Percentiles rank a stretch among this genome's conserved stretches.
Conservation (phyloP, 352 stramenopile species). For the Phytopythium delawarense region DNA sequence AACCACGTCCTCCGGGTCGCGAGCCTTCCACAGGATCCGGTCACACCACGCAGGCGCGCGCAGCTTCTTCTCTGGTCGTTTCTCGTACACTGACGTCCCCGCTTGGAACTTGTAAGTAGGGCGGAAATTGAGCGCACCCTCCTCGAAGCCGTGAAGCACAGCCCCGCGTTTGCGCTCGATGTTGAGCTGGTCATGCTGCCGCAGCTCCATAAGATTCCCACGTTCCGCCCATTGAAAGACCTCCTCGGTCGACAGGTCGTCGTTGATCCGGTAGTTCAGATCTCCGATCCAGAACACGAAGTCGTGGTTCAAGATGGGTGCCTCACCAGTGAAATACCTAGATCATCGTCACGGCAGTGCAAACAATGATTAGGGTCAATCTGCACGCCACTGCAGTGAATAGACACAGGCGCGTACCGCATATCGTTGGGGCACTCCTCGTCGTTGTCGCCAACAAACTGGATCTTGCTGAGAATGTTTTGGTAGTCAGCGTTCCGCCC, state of each 20-base stretch:
- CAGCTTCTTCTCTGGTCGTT: slow-evolving; percentile 98
- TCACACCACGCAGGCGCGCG: slow-evolving; percentile 97
- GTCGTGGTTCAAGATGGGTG: slow-evolving; percentile 95
- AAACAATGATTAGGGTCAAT: background rate
- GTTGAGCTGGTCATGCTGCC: slow-evolving; percentile 58
- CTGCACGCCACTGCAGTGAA: background rate
- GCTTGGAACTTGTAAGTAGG: slow-evolving; percentile 98
- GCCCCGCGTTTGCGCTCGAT: slow-evolving; percentile 66
- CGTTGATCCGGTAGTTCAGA: slow-evolving; percentile 89
- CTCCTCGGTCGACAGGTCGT: slow-evolving; percentile 72
- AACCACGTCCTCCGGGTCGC: slow-evolving; percentile 39
- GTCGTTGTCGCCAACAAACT: slow-evolving; percentile 76
- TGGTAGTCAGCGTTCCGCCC: slow-evolving; percentile 97
- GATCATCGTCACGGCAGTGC: background rate
- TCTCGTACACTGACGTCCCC: slow-evolving; percentile 95
- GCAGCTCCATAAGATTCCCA: slow-evolving; percentile 30
- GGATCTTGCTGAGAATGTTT: slow-evolving; percentile 96
- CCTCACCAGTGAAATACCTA: slow-evolving; percentile 46
- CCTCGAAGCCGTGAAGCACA: slow-evolving; percentile 87
- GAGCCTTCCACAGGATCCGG: slow-evolving; percentile 80
- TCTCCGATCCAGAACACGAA: slow-evolving; percentile 97
- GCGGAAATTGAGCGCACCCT: slow-evolving; percentile 89
- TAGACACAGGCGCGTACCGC: slow-evolving; percentile 12
- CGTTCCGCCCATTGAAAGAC: slow-evolving; percentile 58
- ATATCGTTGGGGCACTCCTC: slow-evolving; percentile 22